Evolutionary conservation across 2,329 filamentous ascomycete genomes (phyloP), one percentile per base, ranked within the genome.

Genomic region (Penicillium sp.): DNA sequence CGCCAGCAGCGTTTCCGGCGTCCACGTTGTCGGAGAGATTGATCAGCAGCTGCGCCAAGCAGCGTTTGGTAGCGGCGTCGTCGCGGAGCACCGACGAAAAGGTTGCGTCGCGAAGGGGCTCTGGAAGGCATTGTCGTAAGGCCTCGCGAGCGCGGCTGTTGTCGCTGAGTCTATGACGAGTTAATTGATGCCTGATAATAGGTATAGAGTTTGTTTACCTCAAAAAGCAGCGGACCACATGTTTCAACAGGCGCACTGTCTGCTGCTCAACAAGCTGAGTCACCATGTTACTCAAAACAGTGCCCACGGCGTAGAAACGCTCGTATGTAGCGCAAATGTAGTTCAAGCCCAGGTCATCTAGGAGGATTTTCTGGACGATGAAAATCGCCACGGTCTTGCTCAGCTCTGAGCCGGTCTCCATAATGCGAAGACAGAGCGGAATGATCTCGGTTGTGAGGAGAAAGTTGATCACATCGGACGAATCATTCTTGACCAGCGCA

Each of bases 311-410:
- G 66, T 97, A 99, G 76, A 99, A 99, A 20, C 94, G 85, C 79
- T 99, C 94, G 67, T 99, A 99, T 0, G 94, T 99, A 62, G 95
- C 93, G 76, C 94, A 99, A 58, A 99, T 99, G 74, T 99, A 99
- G 68, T 94, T 94, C 61, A 99, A 82, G 3, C 94, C 94, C 66
- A 96, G 93, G 67, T 99, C 94, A 69, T 99, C 94, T 2, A 99
- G 83, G 52, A 99, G 78, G 24, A 99, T 99, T 81, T 99, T 99
- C 76, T 99, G 94, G 18, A 99, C 94, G 66, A 99, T 99, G 79
- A 99, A 99, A 67, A 99, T 99, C 58, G 94, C 94, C 14, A 99
- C 94, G 0, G 94, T 99, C 80, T 99, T 99, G 80, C 91, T 97
- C 59, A 99, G 83, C 75, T 99, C 94, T 0, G 92, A 97, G 50